These are phyloP conservation scores for Galeopsis tetrahit DNA, from an alignment of 257 asterid species.

Conservation along the genomic window DNA sequence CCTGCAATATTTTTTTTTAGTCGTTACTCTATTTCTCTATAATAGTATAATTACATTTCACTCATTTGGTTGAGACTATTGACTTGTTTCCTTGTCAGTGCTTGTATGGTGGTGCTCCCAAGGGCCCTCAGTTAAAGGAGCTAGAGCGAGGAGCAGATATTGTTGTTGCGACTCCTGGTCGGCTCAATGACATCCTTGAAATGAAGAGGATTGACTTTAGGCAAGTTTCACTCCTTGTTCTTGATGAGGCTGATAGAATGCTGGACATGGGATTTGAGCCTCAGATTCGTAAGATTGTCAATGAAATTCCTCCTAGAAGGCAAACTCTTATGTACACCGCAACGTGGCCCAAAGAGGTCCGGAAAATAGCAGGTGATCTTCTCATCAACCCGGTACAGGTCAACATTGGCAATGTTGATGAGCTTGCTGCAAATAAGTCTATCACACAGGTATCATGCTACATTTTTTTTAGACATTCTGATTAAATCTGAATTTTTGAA, in stretches of 20 bases:
- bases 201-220: constrained; percentile 90
- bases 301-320: constrained; percentile 92
- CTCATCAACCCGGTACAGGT: constrained; percentile 89
- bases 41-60: neutral
- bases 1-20: neutral
- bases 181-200: constrained; percentile 96
- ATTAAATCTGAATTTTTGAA: constrained; percentile 20
- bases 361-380: constrained; percentile 89
- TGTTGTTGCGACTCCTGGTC: constrained; percentile 98
- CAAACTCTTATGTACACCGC: constrained; percentile 99
- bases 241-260: constrained; percentile 99
- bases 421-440: constrained; percentile 91
- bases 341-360: constrained; percentile 98
- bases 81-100: constrained; percentile 60
- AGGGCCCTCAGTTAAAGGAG: constrained; percentile 85
- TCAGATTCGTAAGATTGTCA: constrained; percentile 93
- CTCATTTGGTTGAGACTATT: constrained; percentile 18
- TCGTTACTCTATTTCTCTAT: neutral
- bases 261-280: constrained; percentile 99
- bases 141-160: constrained; percentile 92
- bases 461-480: neutral
- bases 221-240: constrained; percentile 94
- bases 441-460: constrained; percentile 74
- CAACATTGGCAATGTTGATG: constrained; percentile 92
- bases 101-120: constrained; percentile 97